Conservation (phyloP, 169 alveolate genomes). For the Miamiensis avidus region DNA sequence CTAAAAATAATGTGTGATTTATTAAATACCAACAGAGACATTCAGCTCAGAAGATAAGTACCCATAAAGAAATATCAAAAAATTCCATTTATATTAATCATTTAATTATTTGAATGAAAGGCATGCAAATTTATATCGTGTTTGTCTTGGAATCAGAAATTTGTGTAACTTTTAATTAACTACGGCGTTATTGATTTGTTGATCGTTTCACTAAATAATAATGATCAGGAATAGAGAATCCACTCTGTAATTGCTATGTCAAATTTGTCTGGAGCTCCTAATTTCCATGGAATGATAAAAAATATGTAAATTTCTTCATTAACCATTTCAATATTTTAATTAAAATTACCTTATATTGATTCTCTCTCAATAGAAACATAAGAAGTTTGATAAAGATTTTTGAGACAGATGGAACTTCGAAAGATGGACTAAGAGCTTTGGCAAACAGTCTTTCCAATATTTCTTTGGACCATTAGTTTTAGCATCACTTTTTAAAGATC, state of each 20-base stretch:
- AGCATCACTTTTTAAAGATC: slow-evolving; percentile 35
- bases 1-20: slow-evolving; percentile 38
- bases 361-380: slow-evolving; percentile 9
- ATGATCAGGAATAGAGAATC: slow-evolving; percentile 35
- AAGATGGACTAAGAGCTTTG: slow-evolving; percentile 42
- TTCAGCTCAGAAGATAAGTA: slow-evolving; percentile 25
- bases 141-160: slow-evolving; percentile 33
- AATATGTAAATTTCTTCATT: slow-evolving; percentile 17
- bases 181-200: slow-evolving; percentile 43
- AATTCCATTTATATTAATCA: too few species aligned
- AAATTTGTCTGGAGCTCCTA: slow-evolving; percentile 38
- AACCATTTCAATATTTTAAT: too few species aligned
- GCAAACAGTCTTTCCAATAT: slow-evolving; percentile 48
- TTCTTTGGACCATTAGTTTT: slow-evolving; percentile 42
- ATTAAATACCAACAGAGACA: slow-evolving; percentile 23
- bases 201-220: slow-evolving; percentile 32
- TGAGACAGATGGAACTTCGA: slow-evolving; percentile 33
- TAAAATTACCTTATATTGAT: too few species aligned
- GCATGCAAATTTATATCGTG: slow-evolving; percentile 36
- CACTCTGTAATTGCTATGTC: slow-evolving; percentile 34
- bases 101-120: too few species aligned
- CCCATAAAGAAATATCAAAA: too few species aligned
- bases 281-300: slow-evolving; percentile 35
- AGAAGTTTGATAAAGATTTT: slow-evolving; percentile 38
- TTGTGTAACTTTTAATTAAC: slow-evolving; percentile 24